phyloP scores from a whole-genome alignment of 2,329 filamentous ascomycete species.

The Fusarium decemcellulare region DNA sequence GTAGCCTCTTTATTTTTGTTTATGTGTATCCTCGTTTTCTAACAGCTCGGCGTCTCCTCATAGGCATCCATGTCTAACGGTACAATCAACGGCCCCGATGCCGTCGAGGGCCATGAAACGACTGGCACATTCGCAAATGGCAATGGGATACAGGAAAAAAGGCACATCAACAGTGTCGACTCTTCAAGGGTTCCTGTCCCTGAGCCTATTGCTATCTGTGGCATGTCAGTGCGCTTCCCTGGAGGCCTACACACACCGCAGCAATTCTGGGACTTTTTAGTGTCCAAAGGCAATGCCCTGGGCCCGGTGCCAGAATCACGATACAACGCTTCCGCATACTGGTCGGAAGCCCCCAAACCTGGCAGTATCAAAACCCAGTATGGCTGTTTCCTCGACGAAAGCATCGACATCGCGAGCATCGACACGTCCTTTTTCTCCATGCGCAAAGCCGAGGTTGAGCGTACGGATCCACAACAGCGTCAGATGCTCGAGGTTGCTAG shows the following conservation, averaged over 20 bases:
- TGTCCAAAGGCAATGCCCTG: slow-evolving; percentile 42
- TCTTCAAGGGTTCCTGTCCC: background rate
- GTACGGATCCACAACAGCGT: slow-evolving; percentile 55
- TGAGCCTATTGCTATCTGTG: slow-evolving; percentile 44
- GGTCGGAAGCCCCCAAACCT: slow-evolving; percentile 30
- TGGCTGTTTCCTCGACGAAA: slow-evolving; percentile 50
- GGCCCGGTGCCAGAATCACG: slow-evolving; percentile 36
- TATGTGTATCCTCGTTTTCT: too few species aligned
- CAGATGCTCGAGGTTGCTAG: slow-evolving; percentile 53
- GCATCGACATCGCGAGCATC: slow-evolving; percentile 42
- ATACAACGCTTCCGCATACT: slow-evolving; percentile 38
- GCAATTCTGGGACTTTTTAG: slow-evolving; percentile 45
- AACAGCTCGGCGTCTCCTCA: too few species aligned
- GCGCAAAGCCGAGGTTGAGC: slow-evolving; percentile 46
- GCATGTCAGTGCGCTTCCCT: slow-evolving; percentile 45
- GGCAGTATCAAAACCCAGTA: slow-evolving; percentile 38
- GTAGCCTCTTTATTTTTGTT: too few species aligned
- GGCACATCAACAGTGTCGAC: background rate
- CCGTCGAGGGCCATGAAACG: too few species aligned
- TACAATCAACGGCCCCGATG: too few species aligned
- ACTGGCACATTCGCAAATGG: background rate
- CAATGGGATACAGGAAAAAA: background rate
- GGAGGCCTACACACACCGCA: slow-evolving; percentile 38
- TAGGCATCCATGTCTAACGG: too few species aligned
- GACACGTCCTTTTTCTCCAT: slow-evolving; percentile 49